These are phyloP conservation scores for Rhodotorula kratochvilovae DNA, from an alignment of 768 basidiomycete species.

Conservation along the genomic window DNA sequence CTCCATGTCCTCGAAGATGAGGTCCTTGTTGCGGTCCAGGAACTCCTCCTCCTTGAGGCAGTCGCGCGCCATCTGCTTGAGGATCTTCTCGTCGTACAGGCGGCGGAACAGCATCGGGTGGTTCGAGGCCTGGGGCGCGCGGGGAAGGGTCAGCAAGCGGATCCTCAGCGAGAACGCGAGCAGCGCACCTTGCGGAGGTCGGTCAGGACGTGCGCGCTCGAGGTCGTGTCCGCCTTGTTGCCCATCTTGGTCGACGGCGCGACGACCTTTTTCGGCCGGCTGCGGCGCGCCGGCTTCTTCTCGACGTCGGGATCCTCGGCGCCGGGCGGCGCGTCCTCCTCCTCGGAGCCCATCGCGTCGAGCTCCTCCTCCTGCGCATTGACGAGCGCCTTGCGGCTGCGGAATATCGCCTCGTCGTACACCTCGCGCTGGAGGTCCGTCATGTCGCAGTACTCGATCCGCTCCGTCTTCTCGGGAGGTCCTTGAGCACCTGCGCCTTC, in stretches of 20 bases:
- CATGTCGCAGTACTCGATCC: conserved; percentile 94
- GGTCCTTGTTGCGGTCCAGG: conserved; percentile 71
- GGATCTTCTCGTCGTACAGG: conserved; percentile 68
- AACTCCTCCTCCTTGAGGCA: conserved; percentile 89
- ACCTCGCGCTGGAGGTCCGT: conserved; percentile 72
- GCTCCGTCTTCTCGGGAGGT: conserved; percentile 84
- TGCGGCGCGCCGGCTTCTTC: conserved; percentile 54
- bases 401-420: conserved; percentile 77
- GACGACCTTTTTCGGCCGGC: conserved; percentile 47
- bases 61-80: conserved; percentile 71
- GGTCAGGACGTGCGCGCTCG: conserved; percentile 91
- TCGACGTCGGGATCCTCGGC: conserved; percentile 47
- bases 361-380: conserved; percentile 39
- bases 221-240: conserved; percentile 54
- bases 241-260: conserved; percentile 44
- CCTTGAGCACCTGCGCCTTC: conserved; percentile 92
- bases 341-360: conserved; percentile 46
- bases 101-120: conserved; percentile 95
- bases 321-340: conserved; percentile 44
- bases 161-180: too few species aligned
- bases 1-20: conserved; percentile 89
- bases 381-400: conserved; percentile 70
- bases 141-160: background rate
- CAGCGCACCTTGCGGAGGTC: conserved; percentile 69
- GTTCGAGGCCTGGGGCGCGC: conserved; percentile 62